Evolutionary conservation across 768 basidiomycete species (phyloP).

Genomic region (Trametes villosa): DNA sequence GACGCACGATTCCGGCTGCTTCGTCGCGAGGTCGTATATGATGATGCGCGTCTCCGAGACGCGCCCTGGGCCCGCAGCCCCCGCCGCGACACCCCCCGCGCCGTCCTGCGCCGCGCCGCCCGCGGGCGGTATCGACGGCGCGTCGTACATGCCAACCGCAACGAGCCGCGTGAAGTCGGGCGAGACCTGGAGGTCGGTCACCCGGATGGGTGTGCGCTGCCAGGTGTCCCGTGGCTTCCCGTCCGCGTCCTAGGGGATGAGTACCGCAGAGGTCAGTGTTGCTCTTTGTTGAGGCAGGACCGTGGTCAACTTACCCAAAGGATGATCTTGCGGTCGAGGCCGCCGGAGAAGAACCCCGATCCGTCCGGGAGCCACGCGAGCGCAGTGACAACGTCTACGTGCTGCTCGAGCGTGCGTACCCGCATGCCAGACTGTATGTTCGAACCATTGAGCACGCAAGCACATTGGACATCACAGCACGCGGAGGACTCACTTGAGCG

Average conservation of each 20-base stretch:
- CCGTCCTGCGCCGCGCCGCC: constrained; percentile 12
- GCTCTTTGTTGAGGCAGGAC: constrained; percentile 14
- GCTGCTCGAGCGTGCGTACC: constrained; percentile 66
- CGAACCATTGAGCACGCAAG: neutral
- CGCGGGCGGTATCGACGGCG: constrained; percentile 14
- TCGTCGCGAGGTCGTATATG: constrained; percentile 75
- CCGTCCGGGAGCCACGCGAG: constrained; percentile 89
- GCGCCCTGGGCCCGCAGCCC: constrained; percentile 28
- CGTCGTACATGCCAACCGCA: constrained; percentile 73
- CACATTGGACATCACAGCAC: constrained; percentile 8
- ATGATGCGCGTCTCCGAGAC: constrained; percentile 64
- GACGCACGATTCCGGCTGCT: constrained; percentile 69
- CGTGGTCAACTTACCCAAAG: constrained; percentile 67
- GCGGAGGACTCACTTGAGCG: constrained; percentile 62
- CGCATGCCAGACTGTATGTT: constrained; percentile 69
- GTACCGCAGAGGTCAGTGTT: constrained; percentile 9
- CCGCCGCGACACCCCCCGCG: constrained; percentile 18
- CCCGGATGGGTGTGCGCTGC: constrained; percentile 72
- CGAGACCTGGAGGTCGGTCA: constrained; percentile 85
- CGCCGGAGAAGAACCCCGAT: constrained; percentile 87
- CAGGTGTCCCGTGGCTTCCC: constrained; percentile 76
- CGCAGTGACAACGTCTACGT: constrained; percentile 83
- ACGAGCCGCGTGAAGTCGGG: constrained; percentile 85
- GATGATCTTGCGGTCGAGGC: constrained; percentile 81
- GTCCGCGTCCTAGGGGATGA: constrained; percentile 61